A percentile compares a stretch with the other conserved stretches of the same genome.
Conservation (phyloP, 2,329 filamentous ascomycete genomes). For the Bisporella sp. region DNA sequence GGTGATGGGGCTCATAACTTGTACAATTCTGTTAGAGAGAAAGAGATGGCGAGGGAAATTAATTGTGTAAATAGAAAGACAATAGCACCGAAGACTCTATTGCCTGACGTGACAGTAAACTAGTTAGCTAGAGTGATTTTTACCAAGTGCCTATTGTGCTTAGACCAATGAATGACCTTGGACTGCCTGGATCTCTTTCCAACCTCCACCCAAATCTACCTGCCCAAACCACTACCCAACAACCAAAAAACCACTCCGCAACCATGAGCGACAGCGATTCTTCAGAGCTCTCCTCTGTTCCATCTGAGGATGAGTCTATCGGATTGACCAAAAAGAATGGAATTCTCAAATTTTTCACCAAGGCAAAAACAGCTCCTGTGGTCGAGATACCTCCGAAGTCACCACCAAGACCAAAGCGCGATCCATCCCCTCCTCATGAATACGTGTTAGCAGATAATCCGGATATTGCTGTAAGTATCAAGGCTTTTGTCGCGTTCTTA, state of each 20-base stretch:
- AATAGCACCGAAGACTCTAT: no score
- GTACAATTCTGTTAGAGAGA: no score
- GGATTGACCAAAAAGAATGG: constrained; percentile 46
- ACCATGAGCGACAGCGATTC: constrained; percentile 49
- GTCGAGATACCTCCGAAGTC: constrained; percentile 37
- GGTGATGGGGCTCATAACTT: no score
- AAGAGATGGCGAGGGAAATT: no score
- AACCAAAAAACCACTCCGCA: constrained; percentile 7
- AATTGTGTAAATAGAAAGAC: no score
- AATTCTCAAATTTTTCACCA: constrained; percentile 63
- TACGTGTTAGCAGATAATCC: constrained; percentile 84
- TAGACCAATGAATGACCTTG: background rate
- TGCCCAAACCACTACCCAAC: constrained; percentile 11
- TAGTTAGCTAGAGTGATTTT: no score
- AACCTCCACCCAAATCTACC: constrained; percentile 5
- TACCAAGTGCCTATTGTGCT: background rate
- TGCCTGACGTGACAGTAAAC: no score
- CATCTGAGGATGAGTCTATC: constrained; percentile 49
- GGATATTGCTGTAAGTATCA: constrained; percentile 76
- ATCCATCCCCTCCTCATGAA: constrained; percentile 85
- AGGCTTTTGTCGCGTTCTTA: constrained; percentile 34
- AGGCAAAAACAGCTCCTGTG: constrained; percentile 42
- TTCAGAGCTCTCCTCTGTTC: constrained; percentile 53
- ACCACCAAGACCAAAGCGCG: constrained; percentile 68
- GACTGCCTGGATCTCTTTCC: constrained; percentile 7